Conservation (phyloP, 177 flowering plant genomes). For the Vitis hybrid region DNA sequence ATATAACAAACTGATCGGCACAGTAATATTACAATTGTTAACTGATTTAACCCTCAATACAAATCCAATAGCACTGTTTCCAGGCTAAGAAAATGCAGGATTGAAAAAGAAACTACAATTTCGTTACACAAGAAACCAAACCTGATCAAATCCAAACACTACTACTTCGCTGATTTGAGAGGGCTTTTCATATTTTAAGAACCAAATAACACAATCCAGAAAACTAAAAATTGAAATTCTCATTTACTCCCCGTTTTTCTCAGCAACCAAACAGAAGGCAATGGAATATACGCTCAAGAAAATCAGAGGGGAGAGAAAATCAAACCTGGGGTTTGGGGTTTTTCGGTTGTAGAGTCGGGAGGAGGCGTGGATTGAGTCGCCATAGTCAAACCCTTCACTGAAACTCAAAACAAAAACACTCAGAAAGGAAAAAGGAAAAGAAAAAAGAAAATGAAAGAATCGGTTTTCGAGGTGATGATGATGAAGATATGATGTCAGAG, state of each 20-base stretch:
- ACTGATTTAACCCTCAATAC: no score
- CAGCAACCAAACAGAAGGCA: background rate
- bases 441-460: background rate
- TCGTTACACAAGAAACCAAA: no score
- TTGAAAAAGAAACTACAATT: no score
- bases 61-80: no score
- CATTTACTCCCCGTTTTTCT: background rate
- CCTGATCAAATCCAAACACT: no score
- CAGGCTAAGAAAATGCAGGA: no score
- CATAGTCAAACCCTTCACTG: constrained; percentile 17
- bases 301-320: background rate
- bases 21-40: no score
- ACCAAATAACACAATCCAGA: background rate
- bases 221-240: background rate
- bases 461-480: background rate
- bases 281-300: background rate
- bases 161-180: no score
- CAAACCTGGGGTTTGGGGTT: constrained; percentile 30
- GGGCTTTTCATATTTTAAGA: no score
- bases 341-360: constrained; percentile 22
- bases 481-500: background rate
- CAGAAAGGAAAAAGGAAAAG: background rate
- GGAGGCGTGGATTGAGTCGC: constrained; percentile 28
- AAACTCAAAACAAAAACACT: background rate
- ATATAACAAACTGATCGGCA: no score